Base-by-base conservation (phyloP, 352 stramenopile genomes). In the Thraustochytrium striatum region DNA sequence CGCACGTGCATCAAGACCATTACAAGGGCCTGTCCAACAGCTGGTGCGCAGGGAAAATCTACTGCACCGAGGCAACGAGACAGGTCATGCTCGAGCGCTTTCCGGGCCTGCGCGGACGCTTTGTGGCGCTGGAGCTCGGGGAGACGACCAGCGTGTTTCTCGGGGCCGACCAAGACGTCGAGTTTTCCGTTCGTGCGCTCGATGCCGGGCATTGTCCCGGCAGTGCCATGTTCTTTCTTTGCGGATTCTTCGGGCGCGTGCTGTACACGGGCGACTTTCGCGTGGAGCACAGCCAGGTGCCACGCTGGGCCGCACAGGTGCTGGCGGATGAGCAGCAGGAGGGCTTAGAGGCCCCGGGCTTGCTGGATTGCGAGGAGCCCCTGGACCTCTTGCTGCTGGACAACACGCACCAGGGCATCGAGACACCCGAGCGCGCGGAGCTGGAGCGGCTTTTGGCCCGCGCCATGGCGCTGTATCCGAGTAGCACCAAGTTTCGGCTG, bases 141-240 rank as follows among this genome's bases (percentile, higher is more conserved):
- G 65, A 75, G 65, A 21, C 44, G 19, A 55, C 68, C 30, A 32
- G 39, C 25, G 52, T 75, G 16, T 5, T 39, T 9, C 44, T 75
- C 25, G 65, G 52, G 1, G 65, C 44, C 0, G 52, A 43, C 9
- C 19, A 30, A 21, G 41, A n/a, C 16, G 65, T 75, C 3, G 8
- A 7, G 11, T 30, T 75, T 3, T 32, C 65, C 19, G 65, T 61
- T 5, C 52, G 65, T 8, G 52, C 68, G 65, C 32, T 75, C 1
- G 65, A 75, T 70, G 65, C 65, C 19, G 21, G 61, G 41, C 65
- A 75, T 72, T 75, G 65, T 32, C 65, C 52, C 5, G 65, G 65
- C 8, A 75, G 65, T 32, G 65, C 30, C 35, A 41, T 75, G 32
- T 75, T 75, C 30, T 30, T 75, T 3, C 5, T 75, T 7, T 39